A percentile compares a stretch with the other conserved stretches of the same genome.
phyloP scores from a whole-genome alignment of 2,329 filamentous ascomycete species.

The Fusarium sp. region DNA sequence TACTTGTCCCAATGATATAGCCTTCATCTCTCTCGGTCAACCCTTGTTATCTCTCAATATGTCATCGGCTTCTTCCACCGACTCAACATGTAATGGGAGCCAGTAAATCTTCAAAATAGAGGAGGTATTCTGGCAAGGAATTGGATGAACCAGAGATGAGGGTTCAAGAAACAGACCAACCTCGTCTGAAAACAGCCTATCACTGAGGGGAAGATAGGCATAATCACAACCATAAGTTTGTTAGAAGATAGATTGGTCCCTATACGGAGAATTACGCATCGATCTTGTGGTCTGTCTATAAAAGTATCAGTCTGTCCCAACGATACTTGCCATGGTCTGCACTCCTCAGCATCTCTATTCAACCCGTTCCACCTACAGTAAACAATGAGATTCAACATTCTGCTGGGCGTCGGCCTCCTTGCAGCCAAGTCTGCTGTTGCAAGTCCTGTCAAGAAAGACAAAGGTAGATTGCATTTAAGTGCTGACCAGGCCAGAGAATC shows the following conservation, averaged over 20 bases:
- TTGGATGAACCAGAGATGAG: not conserved
- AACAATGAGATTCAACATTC: slow-evolving; percentile 6
- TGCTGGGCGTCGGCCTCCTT: slow-evolving; percentile 20
- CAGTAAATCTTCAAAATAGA: not conserved
- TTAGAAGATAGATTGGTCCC: not conserved
- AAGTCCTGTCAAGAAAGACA: slow-evolving; percentile 3
- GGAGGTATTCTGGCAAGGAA: not conserved
- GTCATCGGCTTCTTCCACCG: not conserved
- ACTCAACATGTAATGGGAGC: not conserved
- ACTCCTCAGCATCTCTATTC: not conserved
- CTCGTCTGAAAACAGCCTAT: not conserved
- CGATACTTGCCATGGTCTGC: not conserved
- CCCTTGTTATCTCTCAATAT: not conserved
- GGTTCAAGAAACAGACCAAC: not conserved
- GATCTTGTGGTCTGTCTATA: not conserved
- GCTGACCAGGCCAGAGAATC: not conserved
- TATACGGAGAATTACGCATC: not conserved
- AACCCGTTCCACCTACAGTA: not conserved
- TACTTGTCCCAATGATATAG: not conserved
- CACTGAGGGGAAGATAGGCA: not conserved
- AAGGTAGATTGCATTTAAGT: not conserved
- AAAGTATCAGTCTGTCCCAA: not conserved
- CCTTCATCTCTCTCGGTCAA: not conserved
- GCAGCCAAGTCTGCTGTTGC: slow-evolving; percentile 17
- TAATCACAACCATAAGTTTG: not conserved